Evolutionary conservation across 2,329 filamentous ascomycete species (phyloP), one percentile per base, ranked within the genome.

Genomic region (Ophiocordyceps australis): DNA sequence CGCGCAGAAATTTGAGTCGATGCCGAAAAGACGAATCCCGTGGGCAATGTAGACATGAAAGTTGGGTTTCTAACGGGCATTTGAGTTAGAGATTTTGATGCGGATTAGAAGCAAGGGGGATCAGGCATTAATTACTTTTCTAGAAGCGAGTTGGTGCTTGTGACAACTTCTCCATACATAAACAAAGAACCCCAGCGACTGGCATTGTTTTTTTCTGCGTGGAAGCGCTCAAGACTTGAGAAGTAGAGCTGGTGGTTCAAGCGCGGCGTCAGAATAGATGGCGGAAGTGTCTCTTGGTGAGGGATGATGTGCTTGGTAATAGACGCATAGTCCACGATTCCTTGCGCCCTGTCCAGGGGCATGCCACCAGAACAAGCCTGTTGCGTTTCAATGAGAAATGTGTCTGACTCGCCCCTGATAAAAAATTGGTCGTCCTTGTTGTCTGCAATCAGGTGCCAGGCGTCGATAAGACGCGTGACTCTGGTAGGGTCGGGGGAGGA

Each of bases 111-210:
- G 10, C 7, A 12, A 16, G 22, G 14, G 14, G 11, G 21, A 17
- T 3, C 3, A 24, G 2, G 11, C 9, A 16, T 7, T 7, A 28
- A n/a, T 53, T 35, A 79, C 76, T 89, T 93, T 41, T 95, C 89
- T 6, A 94, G 62, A 5, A 95, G 59, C 0, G 85, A 93, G 50
- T 86, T 93, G 16, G 89, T 98, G 46, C 82, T 92, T 3, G 86
- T 94, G 11, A 94, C 63, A 6, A 93, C 82, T 46, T 94, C 82
- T 27, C 78, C 85, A 42, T 95, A 95, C 35, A 95, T 57, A 4
- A 98, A 50, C 26, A 66, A 56, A 26, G 73, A 66, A 5, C 89
- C 89, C 59, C 91, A 95, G 14, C 66, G 54, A 4, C 65, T 55
- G 0, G 70, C 62, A 23, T 68, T 62, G 2, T 64, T 59, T 24